A percentile compares a stretch with the other conserved stretches of the same genome.
phyloP scores from a whole-genome alignment of 2,329 filamentous ascomycete species.

The Dactylellina parvicollis region DNA sequence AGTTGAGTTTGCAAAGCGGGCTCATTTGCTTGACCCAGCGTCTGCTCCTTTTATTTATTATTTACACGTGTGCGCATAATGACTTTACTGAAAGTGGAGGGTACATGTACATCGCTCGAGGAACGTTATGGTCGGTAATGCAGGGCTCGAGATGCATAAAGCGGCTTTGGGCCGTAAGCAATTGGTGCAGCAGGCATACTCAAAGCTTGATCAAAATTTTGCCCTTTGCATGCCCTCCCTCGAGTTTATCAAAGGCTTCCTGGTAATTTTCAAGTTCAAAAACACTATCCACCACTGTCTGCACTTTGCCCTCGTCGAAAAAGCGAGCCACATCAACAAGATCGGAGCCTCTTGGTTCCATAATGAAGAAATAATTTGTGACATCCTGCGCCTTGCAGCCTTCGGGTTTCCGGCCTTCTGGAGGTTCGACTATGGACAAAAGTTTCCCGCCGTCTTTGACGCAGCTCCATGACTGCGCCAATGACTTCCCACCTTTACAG shows the following conservation, averaged over 20 bases:
- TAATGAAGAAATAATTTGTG: slow-evolving; percentile 61
- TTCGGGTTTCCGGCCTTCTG: slow-evolving; percentile 59
- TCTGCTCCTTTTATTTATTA: no score
- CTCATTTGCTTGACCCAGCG: no score
- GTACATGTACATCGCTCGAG: no score
- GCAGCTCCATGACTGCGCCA: slow-evolving; percentile 60
- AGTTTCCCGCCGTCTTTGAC: slow-evolving; percentile 61
- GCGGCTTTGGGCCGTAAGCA: no score
- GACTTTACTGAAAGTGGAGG: no score
- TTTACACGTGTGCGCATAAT: no score
- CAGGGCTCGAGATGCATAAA: no score
- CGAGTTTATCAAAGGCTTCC: slow-evolving; percentile 61
- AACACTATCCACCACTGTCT: slow-evolving; percentile 62
- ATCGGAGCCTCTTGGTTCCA: slow-evolving; percentile 61
- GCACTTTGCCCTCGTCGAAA: slow-evolving; percentile 60
- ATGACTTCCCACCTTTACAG: slow-evolving; percentile 61
- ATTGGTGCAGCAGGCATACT: background rate
- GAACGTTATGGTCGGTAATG: no score
- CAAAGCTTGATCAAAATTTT: slow-evolving; percentile 62
- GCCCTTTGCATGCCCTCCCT: slow-evolving; percentile 60
- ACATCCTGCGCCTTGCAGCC: slow-evolving; percentile 58
- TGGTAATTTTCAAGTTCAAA: slow-evolving; percentile 62
- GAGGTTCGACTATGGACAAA: slow-evolving; percentile 60
- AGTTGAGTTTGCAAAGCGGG: no score
- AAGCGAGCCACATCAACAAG: slow-evolving; percentile 60